These are phyloP conservation scores for Fistulifera solaris DNA, from an alignment of 108 stramenopile species.

Conservation along the genomic window DNA sequence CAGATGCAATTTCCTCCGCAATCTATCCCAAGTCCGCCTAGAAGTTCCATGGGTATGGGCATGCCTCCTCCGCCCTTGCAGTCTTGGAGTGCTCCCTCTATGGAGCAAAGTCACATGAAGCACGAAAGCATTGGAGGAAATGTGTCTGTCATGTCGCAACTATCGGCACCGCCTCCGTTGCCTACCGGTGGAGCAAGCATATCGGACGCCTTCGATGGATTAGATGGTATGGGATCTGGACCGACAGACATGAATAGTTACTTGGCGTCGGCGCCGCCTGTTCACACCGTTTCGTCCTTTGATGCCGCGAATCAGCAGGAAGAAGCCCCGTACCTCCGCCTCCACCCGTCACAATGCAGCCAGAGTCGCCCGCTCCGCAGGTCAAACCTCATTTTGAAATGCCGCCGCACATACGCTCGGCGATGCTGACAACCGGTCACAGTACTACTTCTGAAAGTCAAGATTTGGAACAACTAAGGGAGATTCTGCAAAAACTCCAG, in stretches of 20 bases:
- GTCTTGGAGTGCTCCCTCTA: too few relatives aligned
- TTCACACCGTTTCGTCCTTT: not conserved
- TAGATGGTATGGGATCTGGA: constrained; percentile 27
- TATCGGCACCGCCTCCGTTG: constrained; percentile 11
- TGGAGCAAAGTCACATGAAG: too few relatives aligned
- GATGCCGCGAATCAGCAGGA: too few relatives aligned
- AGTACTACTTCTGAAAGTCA: constrained; percentile 9
- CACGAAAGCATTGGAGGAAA: too few relatives aligned
- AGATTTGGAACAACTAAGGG: constrained; percentile 54
- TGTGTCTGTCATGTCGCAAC: too few relatives aligned
- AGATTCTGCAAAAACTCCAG: constrained; percentile 62
- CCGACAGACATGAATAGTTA: not conserved
- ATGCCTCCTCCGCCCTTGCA: not conserved
- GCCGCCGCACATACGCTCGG: not conserved
- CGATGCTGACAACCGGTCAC: not conserved
- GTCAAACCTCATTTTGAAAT: not conserved
- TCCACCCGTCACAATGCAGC: not conserved
- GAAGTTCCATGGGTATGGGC: not conserved
- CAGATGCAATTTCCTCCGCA: constrained; percentile 10
- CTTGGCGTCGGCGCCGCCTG: not conserved
- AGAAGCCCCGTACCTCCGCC: not conserved
- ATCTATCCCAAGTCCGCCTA: not conserved
- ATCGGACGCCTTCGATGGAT: constrained; percentile 77
- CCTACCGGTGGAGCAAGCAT: constrained; percentile 45
- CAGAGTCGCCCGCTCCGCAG: not conserved